Base-by-base conservation (phyloP, 495 filamentous ascomycete species). In the Daldinia caldariorum region DNA sequence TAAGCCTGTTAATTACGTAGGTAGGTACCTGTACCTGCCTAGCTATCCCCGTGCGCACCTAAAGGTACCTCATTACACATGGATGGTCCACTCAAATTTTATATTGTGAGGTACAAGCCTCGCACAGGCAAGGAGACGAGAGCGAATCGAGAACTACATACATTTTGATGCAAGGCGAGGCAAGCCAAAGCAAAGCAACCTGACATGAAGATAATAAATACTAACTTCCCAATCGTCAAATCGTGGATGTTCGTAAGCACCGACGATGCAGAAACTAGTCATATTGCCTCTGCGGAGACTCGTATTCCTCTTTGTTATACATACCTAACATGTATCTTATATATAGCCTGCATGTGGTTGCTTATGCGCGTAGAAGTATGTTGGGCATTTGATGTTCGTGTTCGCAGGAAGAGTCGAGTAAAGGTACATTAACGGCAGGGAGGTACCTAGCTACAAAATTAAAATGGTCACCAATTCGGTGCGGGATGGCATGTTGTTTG, bases 401-500 rank as follows among this genome's bases (percentile, higher is more conserved):
- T 72, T 72, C 49, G 8, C 18, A 31, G 56, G 54, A 50, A 68
- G 35, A 63, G 18, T 31, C 49, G 39, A 61, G 35, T n/a, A n/a
- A n/a, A n/a, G n/a, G n/a, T 26, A 26, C 26, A 26, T 26, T 3
- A 26, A 6, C 34, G 34, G 34, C 34, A 35, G 34, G 34, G 58
- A n/a, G 58, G 69, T 63, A 63, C 58, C 58, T 63, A 57, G 63
- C 55, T 58, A 53, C 53, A 71, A 26, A 26, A 66, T 66, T 43
- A 70, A 70, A 65, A 55, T 26, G 54, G 20, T 61, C 43, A 59
- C 58, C 54, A 63, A 60, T 63, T 71, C 63, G 60, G 63, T 49
- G 60, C 63, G 56, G 54, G 59, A 67, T 67, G 34, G 69, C 69
- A 71, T 59, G 69, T 71, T 62, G 38, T 67, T 63, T 67, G 63